A percentile compares a stretch with the other conserved stretches of the same genome.
These are phyloP conservation scores for Jackrogersella minutella DNA, from an alignment of 495 filamentous ascomycete genomes.

Conservation along the genomic window DNA sequence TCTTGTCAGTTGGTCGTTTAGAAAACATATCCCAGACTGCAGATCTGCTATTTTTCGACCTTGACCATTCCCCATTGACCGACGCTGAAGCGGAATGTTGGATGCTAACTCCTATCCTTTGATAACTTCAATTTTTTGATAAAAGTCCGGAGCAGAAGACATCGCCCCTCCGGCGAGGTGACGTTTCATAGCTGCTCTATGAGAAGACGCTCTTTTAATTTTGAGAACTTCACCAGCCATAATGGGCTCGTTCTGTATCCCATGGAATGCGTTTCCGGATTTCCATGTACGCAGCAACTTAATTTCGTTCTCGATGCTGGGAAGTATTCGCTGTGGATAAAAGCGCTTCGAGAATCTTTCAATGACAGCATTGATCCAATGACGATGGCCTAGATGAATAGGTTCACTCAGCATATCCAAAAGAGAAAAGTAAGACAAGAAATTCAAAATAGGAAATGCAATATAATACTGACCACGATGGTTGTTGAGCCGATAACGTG, in stretches of 20 bases:
- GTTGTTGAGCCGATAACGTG: slow-evolving; percentile 7
- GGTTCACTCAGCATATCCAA: neutral
- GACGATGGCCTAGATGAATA: slow-evolving; percentile 4
- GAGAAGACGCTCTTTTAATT: too few species aligned
- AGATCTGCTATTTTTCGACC: neutral
- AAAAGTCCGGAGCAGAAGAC: too few species aligned
- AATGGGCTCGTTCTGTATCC: neutral
- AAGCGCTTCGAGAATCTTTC: slow-evolving; percentile 1
- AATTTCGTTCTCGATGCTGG: neutral
- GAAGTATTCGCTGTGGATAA: neutral
- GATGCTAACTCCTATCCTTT: too few species aligned
- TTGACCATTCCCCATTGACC: neutral
- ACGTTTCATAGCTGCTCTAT: neutral
- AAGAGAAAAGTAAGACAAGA: neutral
- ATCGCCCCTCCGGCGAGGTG: too few species aligned
- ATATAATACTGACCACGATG: slow-evolving; percentile 3
- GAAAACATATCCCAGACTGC: neutral
- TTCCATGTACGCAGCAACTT: slow-evolving; percentile 9
- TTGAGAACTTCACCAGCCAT: slow-evolving; percentile 10
- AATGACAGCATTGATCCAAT: slow-evolving; percentile 14
- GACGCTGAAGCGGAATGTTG: too few species aligned
- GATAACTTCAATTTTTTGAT: too few species aligned
- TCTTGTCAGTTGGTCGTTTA: neutral
- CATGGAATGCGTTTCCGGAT: neutral
- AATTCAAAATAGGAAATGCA: neutral